Base-by-base conservation (phyloP, 148 eudicot species). In the Cornus suecica region DNA sequence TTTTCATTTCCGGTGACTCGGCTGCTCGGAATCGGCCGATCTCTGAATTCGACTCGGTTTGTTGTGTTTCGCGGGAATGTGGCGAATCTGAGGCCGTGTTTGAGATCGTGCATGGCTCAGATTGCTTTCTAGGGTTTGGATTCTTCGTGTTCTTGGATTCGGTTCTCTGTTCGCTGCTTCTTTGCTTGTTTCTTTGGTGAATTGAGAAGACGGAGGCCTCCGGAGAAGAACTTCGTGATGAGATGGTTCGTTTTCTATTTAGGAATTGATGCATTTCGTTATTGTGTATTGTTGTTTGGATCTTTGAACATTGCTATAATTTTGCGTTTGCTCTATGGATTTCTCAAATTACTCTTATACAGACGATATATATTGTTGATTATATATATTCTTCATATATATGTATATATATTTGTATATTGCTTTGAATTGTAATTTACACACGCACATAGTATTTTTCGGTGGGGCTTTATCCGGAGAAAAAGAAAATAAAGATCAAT, bases 61-160 rank as follows among this genome's bases (percentile, higher is more conserved):
- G 24, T 58, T 8, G 62, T n/a, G 14, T 61, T 65, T 51, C 70
- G 74, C 69, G 87, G 77, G 86, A 92, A 92, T 92, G 97, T 90
- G 87, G 93, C 76, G 67, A 72, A 41, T 29, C 3, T 70, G 65
- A 69, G 27, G 56, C 69, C 18, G 23, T 65, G 25, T 80, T 79
- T 29, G 56, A 63, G 79, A 63, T 48, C 69, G 68, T 73, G 69
- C 73, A 67, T 70, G 78, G 79, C 83, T 65, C 81, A 82, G 86
- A 87, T 90, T 86, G 78, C 81, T 68, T 76, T 69, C 80, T 90
- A 78, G 89, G 89, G 80, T 80, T 88, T 66, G 72, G 22, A 37
- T 65, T 30, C 42, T 77, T 87, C 62, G 41, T 48, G 51, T 78
- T 65, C 58, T 23, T 69, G 62, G 63, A 62, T 56, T 16, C 20